Evolutionary conservation across 495 filamentous ascomycete genomes (phyloP).

Genomic region (Neurospora africana): DNA sequence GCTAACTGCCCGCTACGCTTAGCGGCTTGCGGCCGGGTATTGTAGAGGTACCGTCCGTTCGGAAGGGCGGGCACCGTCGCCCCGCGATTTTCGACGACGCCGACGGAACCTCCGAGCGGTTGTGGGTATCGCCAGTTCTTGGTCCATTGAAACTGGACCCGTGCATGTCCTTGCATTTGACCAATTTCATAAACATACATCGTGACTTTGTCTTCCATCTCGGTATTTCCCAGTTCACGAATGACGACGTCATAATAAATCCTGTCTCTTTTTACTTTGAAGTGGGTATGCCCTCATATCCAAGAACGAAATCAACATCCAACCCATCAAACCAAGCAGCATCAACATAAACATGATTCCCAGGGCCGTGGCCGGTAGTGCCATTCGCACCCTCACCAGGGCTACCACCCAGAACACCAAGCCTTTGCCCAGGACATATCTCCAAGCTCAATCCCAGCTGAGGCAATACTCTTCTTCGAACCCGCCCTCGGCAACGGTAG

Average conservation of each 20-base stretch:
- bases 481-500: conserved; percentile 9
- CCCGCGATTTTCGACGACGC: neutral
- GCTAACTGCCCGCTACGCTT: neutral
- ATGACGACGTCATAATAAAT: neutral
- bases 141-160: neutral
- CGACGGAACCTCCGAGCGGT: neutral
- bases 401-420: neutral
- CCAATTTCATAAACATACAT: neutral
- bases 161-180: neutral
- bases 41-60: neutral
- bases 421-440: neutral
- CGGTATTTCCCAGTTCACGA: neutral
- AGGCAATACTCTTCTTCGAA: conserved; percentile 5
- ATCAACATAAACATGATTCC: neutral
- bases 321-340: neutral
- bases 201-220: neutral
- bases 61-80: neutral
- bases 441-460: neutral
- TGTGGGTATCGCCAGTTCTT: neutral
- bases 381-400: neutral
- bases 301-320: neutral
- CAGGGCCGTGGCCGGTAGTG: neutral
- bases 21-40: neutral
- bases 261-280: neutral
- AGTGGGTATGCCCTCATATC: neutral